Conservation (phyloP, 1,284 basidiomycete genomes). For the Leccinum pachyderme region DNA sequence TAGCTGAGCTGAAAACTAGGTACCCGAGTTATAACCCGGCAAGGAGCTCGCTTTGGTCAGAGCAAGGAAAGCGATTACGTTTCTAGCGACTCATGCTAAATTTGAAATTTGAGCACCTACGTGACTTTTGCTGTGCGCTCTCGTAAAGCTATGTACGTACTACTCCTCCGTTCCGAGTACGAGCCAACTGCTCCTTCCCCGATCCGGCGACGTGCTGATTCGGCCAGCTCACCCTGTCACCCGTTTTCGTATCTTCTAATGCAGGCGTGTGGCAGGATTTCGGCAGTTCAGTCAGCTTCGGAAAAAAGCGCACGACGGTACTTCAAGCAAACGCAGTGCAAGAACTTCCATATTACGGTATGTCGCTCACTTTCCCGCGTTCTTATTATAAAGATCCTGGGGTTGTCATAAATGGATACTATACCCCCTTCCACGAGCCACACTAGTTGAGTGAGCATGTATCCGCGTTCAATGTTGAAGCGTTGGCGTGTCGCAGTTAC, state of each 20-base stretch:
- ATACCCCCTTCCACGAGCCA: neutral
- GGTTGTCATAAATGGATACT: neutral
- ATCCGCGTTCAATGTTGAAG: constrained; percentile 6
- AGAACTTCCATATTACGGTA: neutral
- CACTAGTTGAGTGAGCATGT: constrained; percentile 8
- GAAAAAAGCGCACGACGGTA: too few relatives aligned
- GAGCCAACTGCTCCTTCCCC: too few relatives aligned
- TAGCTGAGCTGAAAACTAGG: too few relatives aligned
- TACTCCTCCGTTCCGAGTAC: too few relatives aligned
- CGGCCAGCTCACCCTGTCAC: neutral
- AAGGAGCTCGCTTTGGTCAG: too few relatives aligned
- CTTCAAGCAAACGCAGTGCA: neutral
- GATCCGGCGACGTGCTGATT: neutral
- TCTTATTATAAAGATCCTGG: neutral
- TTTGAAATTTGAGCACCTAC: too few relatives aligned
- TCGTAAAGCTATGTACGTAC: too few relatives aligned
- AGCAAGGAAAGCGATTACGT: too few relatives aligned
- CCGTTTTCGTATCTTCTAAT: neutral
- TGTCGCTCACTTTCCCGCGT: neutral
- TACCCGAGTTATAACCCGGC: too few relatives aligned
- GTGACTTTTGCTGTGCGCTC: too few relatives aligned
- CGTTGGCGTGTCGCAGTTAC: constrained; percentile 2
- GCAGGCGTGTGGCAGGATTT: neutral
- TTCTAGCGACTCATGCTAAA: too few relatives aligned
- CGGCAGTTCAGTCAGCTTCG: neutral